Conservation (phyloP, 257 asterid species). For the Ophiorrhiza pumila region DNA sequence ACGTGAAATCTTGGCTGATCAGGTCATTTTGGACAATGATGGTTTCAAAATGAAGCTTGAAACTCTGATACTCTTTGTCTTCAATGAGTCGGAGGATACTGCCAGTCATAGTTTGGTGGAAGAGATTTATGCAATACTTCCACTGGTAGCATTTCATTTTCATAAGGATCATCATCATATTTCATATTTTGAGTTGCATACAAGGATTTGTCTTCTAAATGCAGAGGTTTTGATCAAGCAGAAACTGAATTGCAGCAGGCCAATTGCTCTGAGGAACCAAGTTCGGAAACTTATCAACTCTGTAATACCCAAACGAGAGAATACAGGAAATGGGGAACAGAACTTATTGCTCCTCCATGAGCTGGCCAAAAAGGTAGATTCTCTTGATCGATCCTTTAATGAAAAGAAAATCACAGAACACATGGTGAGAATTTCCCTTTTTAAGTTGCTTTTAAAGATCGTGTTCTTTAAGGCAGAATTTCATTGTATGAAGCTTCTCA, state of each 20-base stretch:
- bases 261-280: not conserved
- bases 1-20: no score
- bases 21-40: not conserved
- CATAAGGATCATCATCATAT: not conserved
- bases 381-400: no score
- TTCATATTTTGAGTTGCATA: not conserved
- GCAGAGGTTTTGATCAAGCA: not conserved
- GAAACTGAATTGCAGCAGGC: not conserved
- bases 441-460: no score
- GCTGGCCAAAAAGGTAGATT: no score
- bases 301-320: no score
- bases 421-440: no score
- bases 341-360: not conserved
- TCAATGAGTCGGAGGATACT: no score
- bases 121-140: not conserved
- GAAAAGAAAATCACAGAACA: no score
- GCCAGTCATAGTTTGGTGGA: not conserved
- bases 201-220: no score
- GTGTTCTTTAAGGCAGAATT: no score
- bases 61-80: not conserved
- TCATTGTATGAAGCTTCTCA: no score
- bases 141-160: not conserved
- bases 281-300: not conserved
- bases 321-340: not conserved
- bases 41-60: not conserved